Percentiles rank a stretch among this genome's conserved stretches.
These are phyloP conservation scores for Cornus florida DNA, from an alignment of 148 eudicot genomes.

Conservation along the genomic window DNA sequence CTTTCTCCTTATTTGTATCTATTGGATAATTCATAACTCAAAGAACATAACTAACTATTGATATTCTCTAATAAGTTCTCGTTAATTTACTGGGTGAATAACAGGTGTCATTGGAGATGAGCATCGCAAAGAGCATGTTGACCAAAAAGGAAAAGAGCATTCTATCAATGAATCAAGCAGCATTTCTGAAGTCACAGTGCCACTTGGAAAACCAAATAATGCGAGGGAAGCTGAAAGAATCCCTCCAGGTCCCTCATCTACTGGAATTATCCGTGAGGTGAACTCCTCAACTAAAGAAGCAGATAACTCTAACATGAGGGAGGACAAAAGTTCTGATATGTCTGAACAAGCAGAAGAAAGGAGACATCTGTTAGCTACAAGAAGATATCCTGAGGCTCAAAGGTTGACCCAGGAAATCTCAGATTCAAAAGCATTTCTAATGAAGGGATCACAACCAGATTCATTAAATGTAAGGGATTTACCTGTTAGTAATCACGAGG, in stretches of 20 bases:
- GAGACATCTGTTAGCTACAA: slow-evolving; percentile 22
- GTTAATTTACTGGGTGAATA: slow-evolving; percentile 20
- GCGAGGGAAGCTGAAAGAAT: slow-evolving; percentile 37
- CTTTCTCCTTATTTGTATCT: no score
- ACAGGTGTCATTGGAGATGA: slow-evolving; percentile 55
- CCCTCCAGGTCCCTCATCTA: slow-evolving; percentile 30
- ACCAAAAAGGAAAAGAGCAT: slow-evolving; percentile 65
- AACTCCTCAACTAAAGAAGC: slow-evolving; percentile 38
- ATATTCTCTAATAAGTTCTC: neutral
- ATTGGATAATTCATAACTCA: neutral
- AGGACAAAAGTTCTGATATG: slow-evolving; percentile 28
- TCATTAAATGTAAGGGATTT: slow-evolving; percentile 33
- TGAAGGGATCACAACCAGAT: slow-evolving; percentile 31
- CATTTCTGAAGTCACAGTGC: slow-evolving; percentile 41
- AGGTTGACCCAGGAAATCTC: slow-evolving; percentile 29
- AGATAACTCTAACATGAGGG: slow-evolving; percentile 34
- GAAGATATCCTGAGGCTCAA: slow-evolving; percentile 40
- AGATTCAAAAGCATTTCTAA: slow-evolving; percentile 39
- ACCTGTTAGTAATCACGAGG: slow-evolving; percentile 30
- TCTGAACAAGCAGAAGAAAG: slow-evolving; percentile 37
- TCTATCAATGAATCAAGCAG: slow-evolving; percentile 39
- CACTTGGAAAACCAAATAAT: slow-evolving; percentile 34
- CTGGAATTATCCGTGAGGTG: slow-evolving; percentile 29
- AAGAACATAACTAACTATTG: slow-evolving; percentile 28
- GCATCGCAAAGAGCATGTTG: slow-evolving; percentile 48